phyloP scores from a whole-genome alignment of 192 early-diverging fungal species.

The Coemansia sp. region DNA sequence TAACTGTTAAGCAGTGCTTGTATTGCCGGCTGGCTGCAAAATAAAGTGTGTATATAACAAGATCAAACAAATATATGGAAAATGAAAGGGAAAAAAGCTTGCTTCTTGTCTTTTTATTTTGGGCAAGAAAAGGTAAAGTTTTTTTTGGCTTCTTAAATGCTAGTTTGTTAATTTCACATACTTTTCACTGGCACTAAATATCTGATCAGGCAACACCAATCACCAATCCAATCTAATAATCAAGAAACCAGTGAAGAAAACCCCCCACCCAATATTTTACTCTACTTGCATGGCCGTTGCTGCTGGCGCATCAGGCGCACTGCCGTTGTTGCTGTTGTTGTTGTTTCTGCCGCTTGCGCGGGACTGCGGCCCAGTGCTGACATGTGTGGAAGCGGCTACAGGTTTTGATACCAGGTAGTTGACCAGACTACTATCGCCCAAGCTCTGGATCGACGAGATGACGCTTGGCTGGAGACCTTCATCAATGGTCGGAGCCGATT shows the following conservation, averaged over 20 bases:
- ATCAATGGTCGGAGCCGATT: conserved; percentile 14
- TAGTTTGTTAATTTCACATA: too few species aligned
- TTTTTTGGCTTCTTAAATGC: too few species aligned
- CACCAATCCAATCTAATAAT: too few species aligned
- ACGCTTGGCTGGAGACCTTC: conserved; percentile 6
- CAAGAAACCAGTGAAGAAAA: neutral
- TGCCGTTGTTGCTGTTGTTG: conserved; percentile 6
- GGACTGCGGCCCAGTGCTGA: conserved; percentile 5
- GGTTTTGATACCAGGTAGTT: conserved; percentile 33
- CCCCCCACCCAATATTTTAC: neutral
- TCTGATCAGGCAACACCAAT: too few species aligned
- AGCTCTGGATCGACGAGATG: conserved; percentile 17
- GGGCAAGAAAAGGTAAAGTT: neutral
- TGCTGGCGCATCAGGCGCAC: neutral
- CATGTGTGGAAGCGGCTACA: neutral
- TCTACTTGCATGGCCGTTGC: neutral
- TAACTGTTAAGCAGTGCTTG: too few species aligned
- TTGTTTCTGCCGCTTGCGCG: conserved; percentile 6
- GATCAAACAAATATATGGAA: neutral
- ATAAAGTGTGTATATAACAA: neutral
- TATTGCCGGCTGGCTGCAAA: too few species aligned
- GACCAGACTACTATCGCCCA: conserved; percentile 15
- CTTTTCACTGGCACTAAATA: too few species aligned
- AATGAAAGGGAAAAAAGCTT: neutral
- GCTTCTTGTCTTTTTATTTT: neutral